A percentile compares a stretch with the other conserved stretches of the same genome.
These are phyloP conservation scores for Persicaria tinctoria DNA, from an alignment of 148 eudicot species.

Conservation along the genomic window DNA sequence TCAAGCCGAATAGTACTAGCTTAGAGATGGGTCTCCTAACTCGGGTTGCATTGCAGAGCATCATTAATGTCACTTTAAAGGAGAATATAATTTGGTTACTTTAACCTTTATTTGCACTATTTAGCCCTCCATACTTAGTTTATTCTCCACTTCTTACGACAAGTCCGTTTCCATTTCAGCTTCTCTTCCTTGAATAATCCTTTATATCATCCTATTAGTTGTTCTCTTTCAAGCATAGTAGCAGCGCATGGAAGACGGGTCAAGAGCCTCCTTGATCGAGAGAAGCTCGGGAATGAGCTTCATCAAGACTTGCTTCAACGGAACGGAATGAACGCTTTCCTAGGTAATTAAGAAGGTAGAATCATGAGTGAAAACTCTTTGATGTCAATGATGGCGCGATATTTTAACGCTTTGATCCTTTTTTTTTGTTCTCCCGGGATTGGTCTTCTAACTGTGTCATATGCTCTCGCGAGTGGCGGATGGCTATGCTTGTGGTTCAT, in stretches of 20 bases:
- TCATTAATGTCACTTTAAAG: too few species aligned
- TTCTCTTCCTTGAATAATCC: background rate
- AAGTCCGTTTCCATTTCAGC: background rate
- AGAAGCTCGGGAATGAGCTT: slow-evolving; percentile 22
- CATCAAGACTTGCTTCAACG: slow-evolving; percentile 33
- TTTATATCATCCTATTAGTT: too few species aligned
- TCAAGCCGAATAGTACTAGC: too few species aligned
- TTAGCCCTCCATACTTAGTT: too few species aligned
- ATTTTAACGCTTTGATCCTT: background rate
- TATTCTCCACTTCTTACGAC: background rate
- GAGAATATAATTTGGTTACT: too few species aligned
- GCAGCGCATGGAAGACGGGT: slow-evolving; percentile 17
- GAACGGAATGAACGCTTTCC: slow-evolving; percentile 24
- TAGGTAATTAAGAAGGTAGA: slow-evolving; percentile 18
- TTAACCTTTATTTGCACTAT: too few species aligned
- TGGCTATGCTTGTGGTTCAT: slow-evolving; percentile 27
- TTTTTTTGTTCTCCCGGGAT: slow-evolving; percentile 14
- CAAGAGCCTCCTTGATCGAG: slow-evolving; percentile 15
- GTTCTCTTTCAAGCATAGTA: too few species aligned
- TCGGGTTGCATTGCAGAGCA: too few species aligned
- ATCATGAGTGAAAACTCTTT: background rate
- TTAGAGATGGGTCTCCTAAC: too few species aligned
- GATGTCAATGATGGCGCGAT: background rate
- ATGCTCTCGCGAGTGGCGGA: slow-evolving; percentile 28
- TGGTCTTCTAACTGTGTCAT: slow-evolving; percentile 33